These are phyloP conservation scores for Puccinia horiana DNA, from an alignment of 1,284 basidiomycete genomes.

Conservation along the genomic window DNA sequence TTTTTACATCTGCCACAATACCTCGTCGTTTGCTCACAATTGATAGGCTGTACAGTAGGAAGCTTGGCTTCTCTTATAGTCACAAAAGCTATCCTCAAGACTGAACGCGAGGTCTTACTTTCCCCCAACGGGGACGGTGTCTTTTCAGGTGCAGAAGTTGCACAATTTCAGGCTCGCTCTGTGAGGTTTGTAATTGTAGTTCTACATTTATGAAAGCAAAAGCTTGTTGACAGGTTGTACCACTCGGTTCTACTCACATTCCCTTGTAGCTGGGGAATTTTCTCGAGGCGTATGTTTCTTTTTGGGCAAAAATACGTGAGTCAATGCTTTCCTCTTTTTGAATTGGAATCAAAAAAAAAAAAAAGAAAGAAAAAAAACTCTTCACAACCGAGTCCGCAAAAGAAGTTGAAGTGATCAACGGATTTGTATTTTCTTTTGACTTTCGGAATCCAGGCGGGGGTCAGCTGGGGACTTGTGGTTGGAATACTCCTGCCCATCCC, in stretches of 20 bases:
- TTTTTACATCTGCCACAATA: slow-evolving; percentile 12
- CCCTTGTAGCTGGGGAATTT: slow-evolving; percentile 31
- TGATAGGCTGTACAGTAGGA: slow-evolving; percentile 18
- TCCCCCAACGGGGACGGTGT: slow-evolving; percentile 33
- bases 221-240: neutral
- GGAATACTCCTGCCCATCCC: slow-evolving; percentile 25
- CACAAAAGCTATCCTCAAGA: slow-evolving; percentile 11
- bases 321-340: neutral
- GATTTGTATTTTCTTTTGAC: neutral
- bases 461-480: neutral
- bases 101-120: slow-evolving; percentile 33
- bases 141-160: slow-evolving; percentile 36
- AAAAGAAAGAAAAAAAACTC: no score
- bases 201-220: neutral
- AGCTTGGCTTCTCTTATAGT: slow-evolving; percentile 15
- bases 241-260: neutral
- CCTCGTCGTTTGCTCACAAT: slow-evolving; percentile 13
- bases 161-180: slow-evolving; percentile 5
- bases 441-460: neutral
- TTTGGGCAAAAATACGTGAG: slow-evolving; percentile 25
- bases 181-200: slow-evolving; percentile 7
- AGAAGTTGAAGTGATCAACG: no score
- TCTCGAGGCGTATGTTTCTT: slow-evolving; percentile 17
- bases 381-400: no score
- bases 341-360: no score